Percentiles rank a stretch among this genome's conserved stretches.
phyloP scores from a whole-genome alignment of 768 basidiomycete genomes.

The Coprinellus micaceus region DNA sequence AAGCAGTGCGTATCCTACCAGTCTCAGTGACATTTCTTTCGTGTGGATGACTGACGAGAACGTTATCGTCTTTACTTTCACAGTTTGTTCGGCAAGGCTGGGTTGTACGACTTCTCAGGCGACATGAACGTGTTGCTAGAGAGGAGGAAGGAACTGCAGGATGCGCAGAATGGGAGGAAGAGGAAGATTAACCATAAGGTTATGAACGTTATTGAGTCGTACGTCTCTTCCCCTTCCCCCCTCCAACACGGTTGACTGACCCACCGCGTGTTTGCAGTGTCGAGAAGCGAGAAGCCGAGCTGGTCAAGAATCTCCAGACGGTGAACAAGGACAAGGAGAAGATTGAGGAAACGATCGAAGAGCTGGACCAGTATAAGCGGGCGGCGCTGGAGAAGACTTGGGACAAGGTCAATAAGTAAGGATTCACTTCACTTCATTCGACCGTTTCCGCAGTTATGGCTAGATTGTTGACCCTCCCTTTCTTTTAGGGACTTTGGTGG shows the following conservation, averaged over 20 bases:
- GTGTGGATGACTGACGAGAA: too few species aligned
- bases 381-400: slow-evolving; percentile 93
- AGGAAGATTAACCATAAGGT: slow-evolving; percentile 96
- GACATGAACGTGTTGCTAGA: slow-evolving; percentile 58
- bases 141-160: slow-evolving; percentile 71
- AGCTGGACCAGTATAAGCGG: slow-evolving; percentile 90
- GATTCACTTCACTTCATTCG: slow-evolving; percentile 3
- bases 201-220: slow-evolving; percentile 95
- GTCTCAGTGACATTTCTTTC: too few species aligned
- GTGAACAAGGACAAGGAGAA: slow-evolving; percentile 92
- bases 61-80: slow-evolving; percentile 1
- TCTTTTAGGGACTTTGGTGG: slow-evolving; percentile 84
- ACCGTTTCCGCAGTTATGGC: too few species aligned
- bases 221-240: slow-evolving; percentile 22
- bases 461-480: too few species aligned
- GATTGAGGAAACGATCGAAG: slow-evolving; percentile 90
- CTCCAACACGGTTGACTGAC: neutral
- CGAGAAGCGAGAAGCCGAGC: slow-evolving; percentile 85
- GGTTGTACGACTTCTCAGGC: slow-evolving; percentile 77
- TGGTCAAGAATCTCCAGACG: slow-evolving; percentile 84
- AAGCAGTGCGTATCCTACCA: slow-evolving; percentile 71
- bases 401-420: slow-evolving; percentile 91
- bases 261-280: slow-evolving; percentile 50
- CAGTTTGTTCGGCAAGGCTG: slow-evolving; percentile 80
- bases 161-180: slow-evolving; percentile 81